Evolutionary conservation across 1,284 basidiomycete genomes (phyloP).

Genomic region (Violaceomyces palustris): DNA sequence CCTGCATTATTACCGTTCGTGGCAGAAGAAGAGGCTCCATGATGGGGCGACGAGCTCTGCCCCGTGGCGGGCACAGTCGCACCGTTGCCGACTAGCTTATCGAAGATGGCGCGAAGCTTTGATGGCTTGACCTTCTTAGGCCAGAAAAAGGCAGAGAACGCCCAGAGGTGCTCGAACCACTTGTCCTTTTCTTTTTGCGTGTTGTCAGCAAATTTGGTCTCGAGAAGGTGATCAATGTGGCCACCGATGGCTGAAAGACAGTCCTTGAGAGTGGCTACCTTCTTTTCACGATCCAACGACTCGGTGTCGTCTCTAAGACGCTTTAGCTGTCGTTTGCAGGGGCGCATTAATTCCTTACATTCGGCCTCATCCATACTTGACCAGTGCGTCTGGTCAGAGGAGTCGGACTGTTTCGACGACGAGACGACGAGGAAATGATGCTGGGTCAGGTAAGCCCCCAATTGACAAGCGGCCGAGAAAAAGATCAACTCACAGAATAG

Average conservation of each 20-base stretch:
- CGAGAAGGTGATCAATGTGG: slow-evolving; percentile 80
- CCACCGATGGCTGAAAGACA: slow-evolving; percentile 88
- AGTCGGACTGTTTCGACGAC: slow-evolving; percentile 33
- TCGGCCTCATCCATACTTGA: slow-evolving; percentile 86
- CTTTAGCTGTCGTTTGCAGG: slow-evolving; percentile 96
- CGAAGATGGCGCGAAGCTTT: slow-evolving; percentile 42
- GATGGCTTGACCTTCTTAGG: slow-evolving; percentile 66
- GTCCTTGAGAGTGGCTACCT: slow-evolving; percentile 90
- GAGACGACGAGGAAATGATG: no score
- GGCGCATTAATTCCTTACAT: slow-evolving; percentile 91
- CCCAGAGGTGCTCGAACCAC: slow-evolving; percentile 93
- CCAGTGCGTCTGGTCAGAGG: slow-evolving; percentile 36
- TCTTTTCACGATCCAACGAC: slow-evolving; percentile 85
- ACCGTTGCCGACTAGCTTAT: slow-evolving; percentile 37
- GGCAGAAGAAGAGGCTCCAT: background rate
- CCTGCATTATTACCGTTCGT: slow-evolving; percentile 3
- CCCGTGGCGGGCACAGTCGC: background rate
- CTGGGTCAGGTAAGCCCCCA: no score
- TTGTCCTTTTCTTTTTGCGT: slow-evolving; percentile 72
- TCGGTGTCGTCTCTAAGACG: slow-evolving; percentile 84
- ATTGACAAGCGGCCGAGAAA: no score
- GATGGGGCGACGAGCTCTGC: slow-evolving; percentile 7
- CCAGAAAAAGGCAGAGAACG: slow-evolving; percentile 80
- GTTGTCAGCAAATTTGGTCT: slow-evolving; percentile 62
- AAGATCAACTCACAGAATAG: no score